Conservation (phyloP, 441 rosid species). For the Adansonia rubrostipa region DNA sequence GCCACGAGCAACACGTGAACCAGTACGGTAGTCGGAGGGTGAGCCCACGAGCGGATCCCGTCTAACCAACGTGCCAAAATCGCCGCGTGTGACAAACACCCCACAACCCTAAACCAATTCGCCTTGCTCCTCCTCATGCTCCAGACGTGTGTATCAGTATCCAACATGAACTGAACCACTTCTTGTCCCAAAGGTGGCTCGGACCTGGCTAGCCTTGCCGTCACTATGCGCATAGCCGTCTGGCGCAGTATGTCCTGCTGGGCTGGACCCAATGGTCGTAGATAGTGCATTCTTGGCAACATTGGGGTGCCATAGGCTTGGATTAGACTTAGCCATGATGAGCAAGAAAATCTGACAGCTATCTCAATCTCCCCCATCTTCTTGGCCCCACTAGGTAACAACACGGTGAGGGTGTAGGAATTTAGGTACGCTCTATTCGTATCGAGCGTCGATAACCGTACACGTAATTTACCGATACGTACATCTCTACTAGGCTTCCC, state of each 20-base stretch:
- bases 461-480: slow-evolving; percentile 53
- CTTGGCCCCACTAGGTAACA: slow-evolving; percentile 61
- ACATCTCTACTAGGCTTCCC: slow-evolving; percentile 54
- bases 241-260: slow-evolving; percentile 68
- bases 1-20: slow-evolving; percentile 57
- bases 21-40: slow-evolving; percentile 57
- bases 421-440: slow-evolving; percentile 57
- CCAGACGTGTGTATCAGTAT: slow-evolving; percentile 67
- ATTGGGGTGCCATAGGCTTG: slow-evolving; percentile 60
- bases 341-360: slow-evolving; percentile 60
- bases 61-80: slow-evolving; percentile 57
- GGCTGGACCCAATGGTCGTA: slow-evolving; percentile 55
- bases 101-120: slow-evolving; percentile 64
- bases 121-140: slow-evolving; percentile 75
- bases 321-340: slow-evolving; percentile 60
- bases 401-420: slow-evolving; percentile 49
- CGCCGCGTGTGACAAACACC: slow-evolving; percentile 53
- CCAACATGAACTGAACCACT: slow-evolving; percentile 66
- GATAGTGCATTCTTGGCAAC: slow-evolving; percentile 69
- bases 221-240: slow-evolving; percentile 68
- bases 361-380: slow-evolving; percentile 74
- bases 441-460: slow-evolving; percentile 65
- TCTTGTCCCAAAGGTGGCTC: slow-evolving; percentile 72
- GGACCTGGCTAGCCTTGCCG: slow-evolving; percentile 56
- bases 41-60: slow-evolving; percentile 60